Percentiles rank a stretch among this genome's conserved stretches.
phyloP scores from a whole-genome alignment of 148 eudicot genomes.

The Cornus florida region DNA sequence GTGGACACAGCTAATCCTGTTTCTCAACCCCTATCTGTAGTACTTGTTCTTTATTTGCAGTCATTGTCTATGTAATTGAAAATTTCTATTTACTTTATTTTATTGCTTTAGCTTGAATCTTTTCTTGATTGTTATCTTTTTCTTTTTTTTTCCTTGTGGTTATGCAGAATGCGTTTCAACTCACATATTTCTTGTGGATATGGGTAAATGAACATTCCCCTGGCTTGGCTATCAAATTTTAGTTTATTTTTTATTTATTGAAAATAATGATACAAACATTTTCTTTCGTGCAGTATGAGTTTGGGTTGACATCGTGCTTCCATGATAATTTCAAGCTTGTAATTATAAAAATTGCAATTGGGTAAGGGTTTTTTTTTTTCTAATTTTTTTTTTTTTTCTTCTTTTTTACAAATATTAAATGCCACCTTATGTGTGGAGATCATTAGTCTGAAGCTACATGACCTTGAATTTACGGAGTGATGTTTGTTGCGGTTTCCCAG shows the following conservation, averaged over 20 bases:
- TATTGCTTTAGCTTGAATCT: not conserved
- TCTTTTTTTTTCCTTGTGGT: not conserved
- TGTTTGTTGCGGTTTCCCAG: slow-evolving; percentile 33
- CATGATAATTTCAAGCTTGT: slow-evolving; percentile 39
- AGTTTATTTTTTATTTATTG: not conserved
- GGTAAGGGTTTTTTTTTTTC: slow-evolving; percentile 44
- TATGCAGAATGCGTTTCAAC: slow-evolving; percentile 88
- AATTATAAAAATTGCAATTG: slow-evolving; percentile 46
- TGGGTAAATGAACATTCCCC: slow-evolving; percentile 46
- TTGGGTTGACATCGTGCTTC: slow-evolving; percentile 61
- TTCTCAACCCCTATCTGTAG: not conserved
- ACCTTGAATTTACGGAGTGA: not conserved
- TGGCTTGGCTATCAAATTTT: not conserved
- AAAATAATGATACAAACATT: not conserved
- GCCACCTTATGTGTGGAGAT: slow-evolving; percentile 1
- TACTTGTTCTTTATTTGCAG: not conserved
- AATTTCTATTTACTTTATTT: not conserved
- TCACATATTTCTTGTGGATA: slow-evolving; percentile 88
- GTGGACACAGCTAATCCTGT: not conserved
- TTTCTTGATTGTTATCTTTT: not conserved
- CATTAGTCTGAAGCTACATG: not conserved
- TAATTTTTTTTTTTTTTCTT: not conserved
- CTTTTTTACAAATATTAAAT: not conserved
- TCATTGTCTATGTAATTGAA: not conserved
- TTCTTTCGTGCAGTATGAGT: slow-evolving; percentile 67